Evolutionary conservation across 2,329 filamentous ascomycete genomes (phyloP), one percentile per base, ranked within the genome.

Genomic region (Fusarium sp.): DNA sequence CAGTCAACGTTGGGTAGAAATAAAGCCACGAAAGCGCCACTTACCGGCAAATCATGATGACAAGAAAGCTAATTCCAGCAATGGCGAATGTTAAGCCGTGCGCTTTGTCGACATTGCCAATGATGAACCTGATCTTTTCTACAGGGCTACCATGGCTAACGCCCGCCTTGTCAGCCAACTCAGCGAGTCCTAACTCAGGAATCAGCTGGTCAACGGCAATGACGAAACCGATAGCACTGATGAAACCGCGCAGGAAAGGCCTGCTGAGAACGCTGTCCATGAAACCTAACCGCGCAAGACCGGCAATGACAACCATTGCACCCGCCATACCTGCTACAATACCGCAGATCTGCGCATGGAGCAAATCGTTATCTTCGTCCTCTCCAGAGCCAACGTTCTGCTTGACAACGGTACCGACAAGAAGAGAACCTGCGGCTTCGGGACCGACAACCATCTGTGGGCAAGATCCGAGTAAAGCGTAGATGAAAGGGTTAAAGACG

Each of bases 121-220:
- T 78, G 18, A 98, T 85, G 78, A 98, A 99, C 7, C 89, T 79
- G 28, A 98, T 83, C 81, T 98, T 98, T 65, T 95, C 90, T 49
- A 96, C 85, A 53, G 91, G 94, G 78, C 93, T 98, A 18, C 93
- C 93, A 76, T 98, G 95, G 44, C 88, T 88, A 4, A 94, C 88
- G n/a, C 87, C 85, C 4, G 79, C 77, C 18, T 90, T 81, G 54
- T 88, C 89, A 0, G 94, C 93, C 19, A 89, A 80, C 2, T 85
- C 82, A 39, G 85, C 86, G 23, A 99, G 85, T 1, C 96, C 96
- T 74, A 97, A 86, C 79, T 98, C 94, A 0, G 95, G 94, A 55
- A 98, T 92, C 45, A 97, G 83, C 80, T 99, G 96, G 78, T 98
- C 96, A 37, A 98, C 93, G 41, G 97, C 89, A 77, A 99, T 98